These are phyloP conservation scores for Aspergillus chevalieri DNA, from an alignment of 2,329 filamentous ascomycete species.

Conservation along the genomic window DNA sequence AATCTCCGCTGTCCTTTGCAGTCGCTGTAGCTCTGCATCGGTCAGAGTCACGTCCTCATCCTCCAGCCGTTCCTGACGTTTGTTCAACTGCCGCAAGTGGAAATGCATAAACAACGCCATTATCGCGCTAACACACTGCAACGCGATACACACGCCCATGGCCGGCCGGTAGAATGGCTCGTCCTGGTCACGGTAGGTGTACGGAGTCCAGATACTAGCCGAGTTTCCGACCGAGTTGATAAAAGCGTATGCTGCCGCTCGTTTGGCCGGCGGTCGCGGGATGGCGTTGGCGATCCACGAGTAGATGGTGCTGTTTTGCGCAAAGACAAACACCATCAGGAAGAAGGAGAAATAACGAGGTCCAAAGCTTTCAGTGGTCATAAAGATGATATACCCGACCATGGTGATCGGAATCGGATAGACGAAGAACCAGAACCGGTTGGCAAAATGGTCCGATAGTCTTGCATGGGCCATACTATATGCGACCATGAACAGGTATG, in stretches of 20 bases:
- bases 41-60: constrained; percentile 42
- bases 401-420: constrained; percentile 49
- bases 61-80: constrained; percentile 46
- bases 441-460: constrained; percentile 39
- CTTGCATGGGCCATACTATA: constrained; percentile 42
- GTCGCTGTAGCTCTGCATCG: constrained; percentile 41
- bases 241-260: constrained; percentile 50
- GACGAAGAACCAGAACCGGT: constrained; percentile 49
- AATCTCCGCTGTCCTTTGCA: constrained; percentile 47
- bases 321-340: constrained; percentile 52
- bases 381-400: constrained; percentile 50
- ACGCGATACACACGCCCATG: constrained; percentile 38
- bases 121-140: constrained; percentile 32
- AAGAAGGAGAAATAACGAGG: constrained; percentile 53
- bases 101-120: constrained; percentile 34
- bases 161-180: constrained; percentile 36
- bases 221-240: constrained; percentile 52
- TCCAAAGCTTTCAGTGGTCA: constrained; percentile 47
- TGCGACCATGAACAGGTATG: constrained; percentile 50
- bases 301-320: constrained; percentile 47
- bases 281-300: constrained; percentile 49
- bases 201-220: constrained; percentile 49
- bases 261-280: constrained; percentile 49
- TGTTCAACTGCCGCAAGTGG: constrained; percentile 43
- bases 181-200: constrained; percentile 40